A percentile compares a stretch with the other conserved stretches of the same genome.
phyloP scores from a whole-genome alignment of 2,329 filamentous ascomycete genomes.

The Knufia petricola region DNA sequence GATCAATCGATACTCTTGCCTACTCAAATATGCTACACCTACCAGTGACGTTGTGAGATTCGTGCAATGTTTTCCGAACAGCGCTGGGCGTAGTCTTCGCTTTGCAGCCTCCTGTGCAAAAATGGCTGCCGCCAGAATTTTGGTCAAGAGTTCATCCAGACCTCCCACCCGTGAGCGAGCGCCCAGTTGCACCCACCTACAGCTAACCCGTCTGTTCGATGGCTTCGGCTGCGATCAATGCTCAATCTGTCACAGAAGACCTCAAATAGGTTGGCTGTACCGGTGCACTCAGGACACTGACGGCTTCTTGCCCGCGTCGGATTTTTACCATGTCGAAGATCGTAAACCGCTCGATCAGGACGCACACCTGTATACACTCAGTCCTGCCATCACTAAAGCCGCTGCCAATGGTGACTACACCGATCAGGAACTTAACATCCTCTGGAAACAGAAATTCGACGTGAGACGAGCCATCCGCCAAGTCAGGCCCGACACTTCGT shows the following conservation, averaged over 20 bases:
- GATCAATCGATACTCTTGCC: not conserved
- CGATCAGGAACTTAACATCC: constrained; percentile 31
- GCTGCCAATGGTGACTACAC: constrained; percentile 36
- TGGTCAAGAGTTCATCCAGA: not conserved
- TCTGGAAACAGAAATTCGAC: constrained; percentile 35
- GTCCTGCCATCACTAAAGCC: constrained; percentile 32
- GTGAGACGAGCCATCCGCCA: constrained; percentile 24
- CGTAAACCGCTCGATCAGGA: constrained; percentile 9
- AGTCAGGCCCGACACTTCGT: constrained; percentile 12
- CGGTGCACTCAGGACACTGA: constrained; percentile 58
- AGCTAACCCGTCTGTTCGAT: constrained; percentile 53
- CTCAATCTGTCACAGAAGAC: constrained; percentile 45
- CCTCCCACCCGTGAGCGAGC: constrained; percentile 2
- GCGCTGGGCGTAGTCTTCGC: not conserved
- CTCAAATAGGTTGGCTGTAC: constrained; percentile 63
- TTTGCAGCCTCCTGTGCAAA: not conserved
- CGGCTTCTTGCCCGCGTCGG: constrained; percentile 31
- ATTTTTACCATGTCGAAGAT: constrained; percentile 13
- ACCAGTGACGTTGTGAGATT: not conserved
- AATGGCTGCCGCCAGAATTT: not conserved
- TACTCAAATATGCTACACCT: not conserved
- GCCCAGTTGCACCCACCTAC: constrained; percentile 54
- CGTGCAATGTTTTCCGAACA: not conserved
- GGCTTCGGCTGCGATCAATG: constrained; percentile 44
- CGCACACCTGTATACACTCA: constrained; percentile 25